These are phyloP conservation scores for Keithomyces neogunnii DNA, from an alignment of 2,329 filamentous ascomycete species.

Conservation along the genomic window DNA sequence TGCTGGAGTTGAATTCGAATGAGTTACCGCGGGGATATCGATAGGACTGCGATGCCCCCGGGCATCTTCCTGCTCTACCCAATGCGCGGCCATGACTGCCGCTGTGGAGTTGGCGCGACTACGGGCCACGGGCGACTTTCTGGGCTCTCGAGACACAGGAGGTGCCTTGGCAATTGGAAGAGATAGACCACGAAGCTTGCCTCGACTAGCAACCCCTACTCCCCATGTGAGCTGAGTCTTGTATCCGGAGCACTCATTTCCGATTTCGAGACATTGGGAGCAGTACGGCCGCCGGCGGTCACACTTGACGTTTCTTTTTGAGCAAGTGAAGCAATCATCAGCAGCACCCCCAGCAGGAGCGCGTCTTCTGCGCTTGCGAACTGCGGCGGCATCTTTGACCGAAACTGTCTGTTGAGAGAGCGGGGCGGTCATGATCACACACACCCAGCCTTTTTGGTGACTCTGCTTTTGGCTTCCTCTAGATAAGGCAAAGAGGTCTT, in stretches of 20 bases:
- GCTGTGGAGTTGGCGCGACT: constrained; percentile 37
- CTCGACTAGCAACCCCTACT: constrained; percentile 87
- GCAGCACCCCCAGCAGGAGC: constrained; percentile 81
- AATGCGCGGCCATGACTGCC: constrained; percentile 19
- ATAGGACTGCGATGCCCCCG: constrained; percentile 23
- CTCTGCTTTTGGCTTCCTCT: background rate
- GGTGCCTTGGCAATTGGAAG: constrained; percentile 58
- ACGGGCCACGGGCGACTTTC: constrained; percentile 36
- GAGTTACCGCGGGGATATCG: constrained; percentile 24
- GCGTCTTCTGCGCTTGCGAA: constrained; percentile 72
- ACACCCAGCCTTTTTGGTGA: background rate
- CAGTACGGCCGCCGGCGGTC: constrained; percentile 91
- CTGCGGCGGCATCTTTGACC: constrained; percentile 42
- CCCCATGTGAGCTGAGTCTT: constrained; percentile 96
- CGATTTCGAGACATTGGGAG: constrained; percentile 84
- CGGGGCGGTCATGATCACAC: constrained; percentile 38
- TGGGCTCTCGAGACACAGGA: constrained; percentile 40
- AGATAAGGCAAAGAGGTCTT: too few relatives aligned
- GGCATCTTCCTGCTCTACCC: constrained; percentile 24
- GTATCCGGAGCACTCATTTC: constrained; percentile 91
- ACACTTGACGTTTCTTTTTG: constrained; percentile 75
- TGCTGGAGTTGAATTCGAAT: constrained; percentile 34
- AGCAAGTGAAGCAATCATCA: constrained; percentile 92
- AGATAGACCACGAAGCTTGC: constrained; percentile 85
- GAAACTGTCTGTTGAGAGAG: constrained; percentile 33